Percentiles rank a stretch among this genome's conserved stretches.
Conservation (phyloP, 441 rosid species). For the Jatropha podagrica region DNA sequence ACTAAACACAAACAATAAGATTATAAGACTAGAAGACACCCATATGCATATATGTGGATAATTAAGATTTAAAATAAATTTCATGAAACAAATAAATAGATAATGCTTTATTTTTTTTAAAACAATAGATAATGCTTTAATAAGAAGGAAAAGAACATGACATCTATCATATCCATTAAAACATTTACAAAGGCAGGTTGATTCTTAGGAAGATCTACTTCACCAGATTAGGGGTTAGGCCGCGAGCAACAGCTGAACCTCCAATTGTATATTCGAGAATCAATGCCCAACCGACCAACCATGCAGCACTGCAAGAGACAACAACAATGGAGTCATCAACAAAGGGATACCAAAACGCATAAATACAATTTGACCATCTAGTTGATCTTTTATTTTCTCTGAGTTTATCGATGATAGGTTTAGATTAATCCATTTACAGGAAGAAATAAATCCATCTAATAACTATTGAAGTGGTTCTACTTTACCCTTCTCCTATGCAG, state of each 20-base stretch:
- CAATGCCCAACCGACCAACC: constrained; percentile 96
- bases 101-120: not conserved
- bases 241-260: constrained; percentile 95
- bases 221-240: constrained; percentile 96
- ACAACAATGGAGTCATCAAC: constrained; percentile 3
- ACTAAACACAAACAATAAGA: not conserved
- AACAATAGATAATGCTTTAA: not conserved
- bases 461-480: not conserved
- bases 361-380: not conserved
- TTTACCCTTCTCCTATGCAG: constrained; percentile 95
- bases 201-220: constrained; percentile 16
- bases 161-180: not conserved
- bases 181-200: not conserved
- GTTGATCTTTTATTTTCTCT: not conserved
- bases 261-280: constrained; percentile 95
- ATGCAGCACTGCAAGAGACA: constrained; percentile 60
- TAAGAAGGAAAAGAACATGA: not conserved
- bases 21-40: not conserved
- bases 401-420: constrained; percentile 1
- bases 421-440: not conserved
- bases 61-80: not conserved
- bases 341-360: not conserved
- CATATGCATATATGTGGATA: not conserved
- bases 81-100: not conserved
- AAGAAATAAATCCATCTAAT: not conserved